Evolutionary conservation across 139 green algal species (phyloP), one percentile per base, ranked within the genome.

Genomic region (Yamagishiella unicocca): DNA sequence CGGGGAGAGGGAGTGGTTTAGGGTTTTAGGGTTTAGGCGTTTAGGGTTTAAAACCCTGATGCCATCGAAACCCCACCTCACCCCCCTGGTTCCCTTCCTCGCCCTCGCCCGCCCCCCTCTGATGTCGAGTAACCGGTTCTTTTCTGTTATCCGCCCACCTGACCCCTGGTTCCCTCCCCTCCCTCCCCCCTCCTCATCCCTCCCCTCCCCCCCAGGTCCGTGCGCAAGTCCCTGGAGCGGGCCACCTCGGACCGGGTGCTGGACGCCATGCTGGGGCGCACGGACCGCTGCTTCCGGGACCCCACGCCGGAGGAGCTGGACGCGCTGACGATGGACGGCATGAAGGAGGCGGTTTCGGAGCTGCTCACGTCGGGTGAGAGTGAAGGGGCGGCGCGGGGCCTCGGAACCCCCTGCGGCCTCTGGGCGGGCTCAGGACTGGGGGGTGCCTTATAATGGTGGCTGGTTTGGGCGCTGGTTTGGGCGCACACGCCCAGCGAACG

Each of bases 161-260:
- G n/a, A n/a, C n/a, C n/a, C n/a, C n/a, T n/a, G n/a, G n/a, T n/a
- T n/a, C n/a, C n/a, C n/a, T n/a, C n/a, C n/a, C n/a, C n/a, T n/a
- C n/a, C n/a, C n/a, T n/a, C n/a, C n/a, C n/a, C 62, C 53, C 38
- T 25, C 38, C 55, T 43, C 2, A 25, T 58, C 37, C 55, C 12
- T 25, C 17, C 62, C 43, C 42, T 4, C 82, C 31, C 50, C 7
- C 67, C 93, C 90, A 91, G 93, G 62, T 93, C 90, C 58, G 93
- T 97, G 25, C 67, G 83, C 85, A 99, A 98, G 94, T 94, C 86
- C 62, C 93, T 99, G 78, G 98, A 99, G 90, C 90, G 95, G 12
- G 92, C 95, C 62, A 98, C 96, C 6, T 89, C 90, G 33, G 95
- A 97, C 80, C 94, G 93, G 73, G 93, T 99, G 77, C 93, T 98